These are phyloP conservation scores for Tulasnella sp. DNA, from an alignment of 768 basidiomycete genomes.

Conservation along the genomic window DNA sequence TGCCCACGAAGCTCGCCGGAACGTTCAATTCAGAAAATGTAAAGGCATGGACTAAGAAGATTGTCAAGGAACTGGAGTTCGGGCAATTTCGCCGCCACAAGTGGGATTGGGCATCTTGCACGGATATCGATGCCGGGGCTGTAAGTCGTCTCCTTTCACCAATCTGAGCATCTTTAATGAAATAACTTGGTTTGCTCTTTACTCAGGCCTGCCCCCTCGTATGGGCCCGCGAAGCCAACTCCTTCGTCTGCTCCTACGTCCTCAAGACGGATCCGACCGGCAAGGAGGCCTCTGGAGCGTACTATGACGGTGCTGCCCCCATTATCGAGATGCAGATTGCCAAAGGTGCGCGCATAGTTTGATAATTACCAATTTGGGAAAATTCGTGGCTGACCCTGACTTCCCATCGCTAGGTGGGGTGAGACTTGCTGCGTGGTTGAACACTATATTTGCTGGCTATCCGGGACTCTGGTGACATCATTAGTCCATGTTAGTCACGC, in stretches of 20 bases:
- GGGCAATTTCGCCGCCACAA: background rate
- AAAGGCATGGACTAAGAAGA: conserved; percentile 23
- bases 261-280: conserved; percentile 1
- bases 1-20: conserved; percentile 18
- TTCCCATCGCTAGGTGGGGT: conserved; percentile 11
- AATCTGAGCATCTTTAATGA: background rate
- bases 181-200: no score
- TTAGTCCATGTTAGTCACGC: background rate
- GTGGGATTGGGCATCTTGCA: conserved; percentile 23
- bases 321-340: conserved; percentile 32
- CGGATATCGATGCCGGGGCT: background rate
- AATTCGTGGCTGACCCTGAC: background rate
- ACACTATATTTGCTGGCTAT: conserved; percentile 31
- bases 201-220: background rate
- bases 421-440: conserved; percentile 34
- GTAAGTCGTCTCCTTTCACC: background rate
- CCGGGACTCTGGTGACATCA: background rate
- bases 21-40: background rate
- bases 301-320: conserved; percentile 21
- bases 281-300: conserved; percentile 9
- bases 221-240: conserved; percentile 28
- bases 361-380: background rate
- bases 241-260: conserved; percentile 29
- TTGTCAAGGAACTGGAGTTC: conserved; percentile 13
- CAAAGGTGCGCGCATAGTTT: background rate